A percentile compares a stretch with the other conserved stretches of the same genome.
Evolutionary conservation across 306 rosid genomes (phyloP).

Genomic region (Prunus kanzakura): DNA sequence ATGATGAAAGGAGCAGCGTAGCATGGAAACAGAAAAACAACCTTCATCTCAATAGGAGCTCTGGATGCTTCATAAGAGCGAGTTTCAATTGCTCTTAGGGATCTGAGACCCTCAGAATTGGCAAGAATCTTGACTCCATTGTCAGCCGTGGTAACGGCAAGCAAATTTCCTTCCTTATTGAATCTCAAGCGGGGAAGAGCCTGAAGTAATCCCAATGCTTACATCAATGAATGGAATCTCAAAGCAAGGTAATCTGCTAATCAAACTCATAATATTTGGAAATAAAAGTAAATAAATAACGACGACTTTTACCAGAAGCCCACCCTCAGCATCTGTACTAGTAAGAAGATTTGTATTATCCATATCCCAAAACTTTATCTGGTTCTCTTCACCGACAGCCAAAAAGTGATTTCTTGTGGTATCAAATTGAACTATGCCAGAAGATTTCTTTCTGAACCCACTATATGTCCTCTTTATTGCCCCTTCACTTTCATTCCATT

Average conservation of each 20-base stretch:
- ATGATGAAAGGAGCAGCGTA: conserved; percentile 1
- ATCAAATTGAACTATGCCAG: conserved; percentile 64
- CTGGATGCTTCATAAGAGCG: conserved; percentile 58
- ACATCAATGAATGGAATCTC: conserved; percentile 2
- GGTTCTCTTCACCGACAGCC: conserved; percentile 71
- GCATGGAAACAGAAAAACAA: conserved; percentile 18
- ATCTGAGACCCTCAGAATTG: conserved; percentile 56
- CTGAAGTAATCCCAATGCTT: conserved; percentile 32
- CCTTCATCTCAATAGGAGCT: conserved; percentile 57
- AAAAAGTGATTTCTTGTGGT: conserved; percentile 65
- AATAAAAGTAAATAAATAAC: conserved; percentile 1
- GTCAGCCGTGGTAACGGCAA: conserved; percentile 53
- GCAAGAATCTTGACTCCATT: conserved; percentile 66
- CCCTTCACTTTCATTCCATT: conserved; percentile 82
- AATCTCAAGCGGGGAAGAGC: conserved; percentile 61
- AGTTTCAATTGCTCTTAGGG: conserved; percentile 42
- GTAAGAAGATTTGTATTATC: conserved; percentile 40
- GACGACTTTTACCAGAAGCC: conserved; percentile 44
- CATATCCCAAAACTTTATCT: conserved; percentile 76
- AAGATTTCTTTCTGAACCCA: conserved; percentile 65
- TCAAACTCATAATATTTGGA: background rate
- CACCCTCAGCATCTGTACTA: conserved; percentile 57
- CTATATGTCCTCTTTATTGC: conserved; percentile 59
- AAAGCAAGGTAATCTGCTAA: background rate
- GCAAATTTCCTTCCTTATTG: conserved; percentile 62